Evolutionary conservation across 345 rosid species (phyloP).

Genomic region (Populus alba): DNA sequence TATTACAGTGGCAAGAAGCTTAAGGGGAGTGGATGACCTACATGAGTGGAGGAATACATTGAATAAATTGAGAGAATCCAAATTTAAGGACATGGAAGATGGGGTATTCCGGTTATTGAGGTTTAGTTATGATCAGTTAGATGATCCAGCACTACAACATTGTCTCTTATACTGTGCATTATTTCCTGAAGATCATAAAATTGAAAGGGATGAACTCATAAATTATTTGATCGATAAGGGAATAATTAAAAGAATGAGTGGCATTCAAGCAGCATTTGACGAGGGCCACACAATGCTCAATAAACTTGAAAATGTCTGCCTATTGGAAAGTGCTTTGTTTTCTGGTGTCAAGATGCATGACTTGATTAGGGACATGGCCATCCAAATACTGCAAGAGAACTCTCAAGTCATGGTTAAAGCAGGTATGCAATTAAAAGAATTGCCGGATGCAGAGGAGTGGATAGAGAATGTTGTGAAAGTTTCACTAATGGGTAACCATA

Average conservation of each 20-base stretch:
- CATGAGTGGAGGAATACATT: too few species aligned
- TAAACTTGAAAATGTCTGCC: not conserved
- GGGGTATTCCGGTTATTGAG: too few species aligned
- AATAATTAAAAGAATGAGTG: not conserved
- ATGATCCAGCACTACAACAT: constrained; percentile 9
- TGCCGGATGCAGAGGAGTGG: constrained; percentile 3
- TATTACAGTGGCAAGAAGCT: not conserved
- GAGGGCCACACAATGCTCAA: too few species aligned
- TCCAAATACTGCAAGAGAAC: too few species aligned
- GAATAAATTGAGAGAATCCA: too few species aligned
- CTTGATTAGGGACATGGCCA: not conserved
- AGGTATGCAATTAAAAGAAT: too few species aligned
- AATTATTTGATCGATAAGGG: constrained; percentile 18
- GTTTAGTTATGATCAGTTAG: not conserved
- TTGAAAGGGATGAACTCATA: not conserved
- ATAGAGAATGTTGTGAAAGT: constrained; percentile 5
- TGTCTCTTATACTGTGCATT: constrained; percentile 26
- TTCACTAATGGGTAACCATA: not conserved
- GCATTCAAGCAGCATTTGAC: too few species aligned
- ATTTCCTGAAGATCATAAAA: constrained; percentile 2
- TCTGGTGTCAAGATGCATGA: constrained; percentile 19
- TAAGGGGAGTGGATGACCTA: too few species aligned
- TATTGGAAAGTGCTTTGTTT: constrained; percentile 10
- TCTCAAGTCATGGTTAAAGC: too few species aligned
- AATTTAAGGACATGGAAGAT: too few species aligned